Evolutionary conservation across 2,329 filamentous ascomycete genomes (phyloP), one percentile per base, ranked within the genome.

Genomic region (Plenodomus lindquistii): DNA sequence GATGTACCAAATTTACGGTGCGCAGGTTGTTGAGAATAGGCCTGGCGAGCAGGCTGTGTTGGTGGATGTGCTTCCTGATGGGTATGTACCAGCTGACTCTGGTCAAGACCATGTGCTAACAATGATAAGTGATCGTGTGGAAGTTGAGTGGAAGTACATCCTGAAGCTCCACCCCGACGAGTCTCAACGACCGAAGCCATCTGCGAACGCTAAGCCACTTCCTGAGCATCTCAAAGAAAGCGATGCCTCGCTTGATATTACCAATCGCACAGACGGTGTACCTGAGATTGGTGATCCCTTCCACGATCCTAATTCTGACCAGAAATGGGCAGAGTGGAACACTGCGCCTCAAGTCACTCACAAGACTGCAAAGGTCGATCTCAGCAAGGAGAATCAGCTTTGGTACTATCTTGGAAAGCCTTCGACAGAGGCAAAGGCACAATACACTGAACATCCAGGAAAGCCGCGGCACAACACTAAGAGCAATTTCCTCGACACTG

Each of bases 1-100:
- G 21, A 89, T 97, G 52, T 86, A 89, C 31, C 90, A 97, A 47
- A 94, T 97, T 36, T 96, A 96, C 73, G 94, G 91, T 31, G 94
- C 91, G 43, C 79, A 91, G 44, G 86, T 99, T 40, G 80, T 94
- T 19, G 89, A 96, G 74, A 97, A 96, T 59, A 80, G 89, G 50
- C 76, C 75, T 16, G 84, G 84, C 44, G 93, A 96, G 75, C 82
- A 88, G 67, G 88, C 81, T 47, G 74, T 96, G 18, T 77, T 97
- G 21, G 73, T 97, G 35, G 89, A 96, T 62, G 81, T 96, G 54
- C 78, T 97, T 59, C 93, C 94, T 29, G 86, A 88, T 70, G 89
- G 89, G 85, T 92, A 84, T 73, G 85, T 81, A 9, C 29, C 27
- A 22, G 31, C 16, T 7, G 20, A 18, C 27, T 13, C 11, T 34